phyloP scores from a whole-genome alignment of 257 asterid species.

The Solanum microdontum region DNA sequence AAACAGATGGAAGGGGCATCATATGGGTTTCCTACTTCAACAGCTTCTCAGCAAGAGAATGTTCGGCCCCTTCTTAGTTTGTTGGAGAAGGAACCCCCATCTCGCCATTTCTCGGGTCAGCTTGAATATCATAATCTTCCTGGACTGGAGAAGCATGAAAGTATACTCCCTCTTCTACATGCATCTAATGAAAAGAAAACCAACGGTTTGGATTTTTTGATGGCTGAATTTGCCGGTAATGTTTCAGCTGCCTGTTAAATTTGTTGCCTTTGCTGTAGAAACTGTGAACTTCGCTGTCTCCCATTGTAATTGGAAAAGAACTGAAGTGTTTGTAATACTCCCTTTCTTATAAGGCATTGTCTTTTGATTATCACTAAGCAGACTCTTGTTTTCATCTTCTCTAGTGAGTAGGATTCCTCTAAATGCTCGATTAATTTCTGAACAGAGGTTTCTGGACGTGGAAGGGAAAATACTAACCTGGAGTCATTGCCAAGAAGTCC shows the following conservation, averaged over 20 bases:
- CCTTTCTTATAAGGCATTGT: neutral
- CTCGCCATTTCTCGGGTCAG: constrained; percentile 93
- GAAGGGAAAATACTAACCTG: constrained; percentile 56
- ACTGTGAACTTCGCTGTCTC: neutral
- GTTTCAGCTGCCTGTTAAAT: neutral
- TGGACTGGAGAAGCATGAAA: constrained; percentile 80
- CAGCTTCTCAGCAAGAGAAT: constrained; percentile 58
- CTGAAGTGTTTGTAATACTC: neutral
- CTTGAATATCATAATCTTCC: constrained; percentile 91
- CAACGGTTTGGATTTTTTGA: constrained; percentile 82
- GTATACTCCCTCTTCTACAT: constrained; percentile 43
- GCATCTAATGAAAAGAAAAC: constrained; percentile 50
- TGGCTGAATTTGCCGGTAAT: constrained; percentile 97
- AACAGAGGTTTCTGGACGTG: constrained; percentile 84
- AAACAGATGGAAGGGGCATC: constrained; percentile 47
- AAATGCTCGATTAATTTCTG: constrained; percentile 10
- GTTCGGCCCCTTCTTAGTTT: constrained; percentile 85
- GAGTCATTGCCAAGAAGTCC: constrained; percentile 66
- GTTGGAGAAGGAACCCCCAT: constrained; percentile 95
- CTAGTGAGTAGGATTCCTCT: constrained; percentile 1
- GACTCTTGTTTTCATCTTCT: neutral
- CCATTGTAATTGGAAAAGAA: neutral
- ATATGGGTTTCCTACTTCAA: constrained; percentile 50
- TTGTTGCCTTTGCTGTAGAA: neutral
- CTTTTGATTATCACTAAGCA: neutral